phyloP scores from a whole-genome alignment of 768 basidiomycete species.

The Naganishia vaughanmartiniae region DNA sequence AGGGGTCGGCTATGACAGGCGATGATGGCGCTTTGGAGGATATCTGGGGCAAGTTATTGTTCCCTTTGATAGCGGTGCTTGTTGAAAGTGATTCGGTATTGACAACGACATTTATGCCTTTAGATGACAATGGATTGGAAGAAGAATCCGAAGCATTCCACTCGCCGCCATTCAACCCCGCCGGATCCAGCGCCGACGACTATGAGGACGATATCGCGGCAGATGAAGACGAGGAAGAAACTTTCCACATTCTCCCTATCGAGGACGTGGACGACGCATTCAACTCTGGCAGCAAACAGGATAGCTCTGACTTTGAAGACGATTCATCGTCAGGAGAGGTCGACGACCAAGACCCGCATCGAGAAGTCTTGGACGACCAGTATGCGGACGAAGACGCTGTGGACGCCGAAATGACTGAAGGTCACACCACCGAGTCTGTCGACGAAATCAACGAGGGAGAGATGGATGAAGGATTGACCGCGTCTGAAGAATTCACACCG shows the following conservation, averaged over 20 bases:
- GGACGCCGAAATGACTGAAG: slow-evolving; percentile 11
- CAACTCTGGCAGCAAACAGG: slow-evolving; percentile 1
- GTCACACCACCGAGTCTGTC: slow-evolving; percentile 36
- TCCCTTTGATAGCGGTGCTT: not conserved
- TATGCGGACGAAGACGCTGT: slow-evolving; percentile 7
- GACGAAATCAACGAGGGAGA: slow-evolving; percentile 39
- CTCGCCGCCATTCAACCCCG: slow-evolving; percentile 48
- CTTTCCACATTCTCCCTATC: slow-evolving; percentile 39
- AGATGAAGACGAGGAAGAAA: slow-evolving; percentile 37
- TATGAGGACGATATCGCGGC: slow-evolving; percentile 35
- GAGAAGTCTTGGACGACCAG: slow-evolving; percentile 23
- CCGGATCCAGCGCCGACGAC: slow-evolving; percentile 33
- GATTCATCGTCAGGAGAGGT: slow-evolving; percentile 36
- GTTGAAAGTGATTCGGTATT: not conserved
- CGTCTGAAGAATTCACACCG: slow-evolving; percentile 36
- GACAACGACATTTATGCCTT: not conserved
- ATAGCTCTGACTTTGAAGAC: slow-evolving; percentile 13
- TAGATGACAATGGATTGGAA: slow-evolving; percentile 30
- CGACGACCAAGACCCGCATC: slow-evolving; percentile 26
- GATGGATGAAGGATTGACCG: slow-evolving; percentile 29
- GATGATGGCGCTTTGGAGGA: not conserved
- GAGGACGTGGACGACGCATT: slow-evolving; percentile 27
- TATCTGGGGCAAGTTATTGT: slow-evolving; percentile 15
- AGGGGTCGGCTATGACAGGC: slow-evolving; percentile 24
- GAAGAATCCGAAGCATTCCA: slow-evolving; percentile 39